These are phyloP conservation scores for Moricandia arvensis DNA, from an alignment of 345 rosid species.

Conservation along the genomic window DNA sequence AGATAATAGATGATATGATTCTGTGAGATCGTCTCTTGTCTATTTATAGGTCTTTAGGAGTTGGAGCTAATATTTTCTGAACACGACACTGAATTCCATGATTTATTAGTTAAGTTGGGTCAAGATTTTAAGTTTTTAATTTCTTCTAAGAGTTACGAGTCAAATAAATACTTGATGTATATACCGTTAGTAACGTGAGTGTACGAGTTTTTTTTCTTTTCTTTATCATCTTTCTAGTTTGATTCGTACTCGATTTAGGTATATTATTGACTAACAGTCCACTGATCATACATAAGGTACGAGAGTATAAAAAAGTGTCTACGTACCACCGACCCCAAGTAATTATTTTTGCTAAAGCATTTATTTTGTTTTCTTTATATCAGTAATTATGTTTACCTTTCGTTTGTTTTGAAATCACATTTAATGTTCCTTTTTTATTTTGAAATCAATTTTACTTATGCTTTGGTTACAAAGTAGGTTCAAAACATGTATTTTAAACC, in stretches of 20 bases:
- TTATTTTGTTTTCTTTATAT: no score
- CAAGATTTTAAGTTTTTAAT: no score
- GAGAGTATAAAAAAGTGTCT: neutral
- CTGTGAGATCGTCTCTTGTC: neutral
- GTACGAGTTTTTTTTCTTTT: neutral
- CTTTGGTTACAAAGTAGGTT: no score
- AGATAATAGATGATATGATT: constrained; percentile 17
- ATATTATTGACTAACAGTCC: neutral
- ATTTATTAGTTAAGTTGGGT: neutral
- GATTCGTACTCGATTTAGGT: neutral
- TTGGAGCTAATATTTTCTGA: neutral
- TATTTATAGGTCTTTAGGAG: constrained; percentile 18
- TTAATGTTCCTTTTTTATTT: no score
- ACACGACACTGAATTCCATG: neutral
- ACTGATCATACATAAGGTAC: neutral
- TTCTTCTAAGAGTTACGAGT: neutral
- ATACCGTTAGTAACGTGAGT: constrained; percentile 14
- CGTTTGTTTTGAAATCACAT: no score
- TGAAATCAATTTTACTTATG: no score
- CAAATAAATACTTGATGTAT: constrained; percentile 8
- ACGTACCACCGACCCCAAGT: constrained; percentile 26
- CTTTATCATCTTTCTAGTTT: neutral
- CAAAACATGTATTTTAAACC: no score
- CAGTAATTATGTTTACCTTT: no score
- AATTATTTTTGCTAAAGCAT: no score